Percentiles rank a stretch among this genome's conserved stretches.
Evolutionary conservation across 192 early-diverging fungal species (phyloP).

Genomic region (Thamnidium elegans): DNA sequence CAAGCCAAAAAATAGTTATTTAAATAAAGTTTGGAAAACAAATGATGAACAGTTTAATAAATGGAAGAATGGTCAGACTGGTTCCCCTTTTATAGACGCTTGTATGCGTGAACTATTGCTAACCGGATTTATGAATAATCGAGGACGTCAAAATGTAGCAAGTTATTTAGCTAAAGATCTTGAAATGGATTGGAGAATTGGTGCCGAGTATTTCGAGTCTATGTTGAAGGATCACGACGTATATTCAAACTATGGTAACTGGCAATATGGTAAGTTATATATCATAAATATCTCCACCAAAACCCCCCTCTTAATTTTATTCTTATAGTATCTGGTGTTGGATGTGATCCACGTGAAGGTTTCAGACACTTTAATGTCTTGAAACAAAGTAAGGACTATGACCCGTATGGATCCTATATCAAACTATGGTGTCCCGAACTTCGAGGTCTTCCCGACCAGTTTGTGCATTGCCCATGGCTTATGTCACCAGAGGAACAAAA

Average conservation of each 20-base stretch:
- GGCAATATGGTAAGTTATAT: constrained; percentile 35
- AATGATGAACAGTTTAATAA: constrained; percentile 8
- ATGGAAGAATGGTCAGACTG: constrained; percentile 36
- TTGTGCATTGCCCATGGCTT: constrained; percentile 10
- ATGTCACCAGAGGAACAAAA: constrained; percentile 14
- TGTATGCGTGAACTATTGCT: constrained; percentile 32
- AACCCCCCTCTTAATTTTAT: neutral
- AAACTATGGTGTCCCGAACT: constrained; percentile 38
- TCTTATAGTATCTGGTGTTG: constrained; percentile 36
- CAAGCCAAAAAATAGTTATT: neutral
- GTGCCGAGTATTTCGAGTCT: constrained; percentile 41
- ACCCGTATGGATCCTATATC: constrained; percentile 36
- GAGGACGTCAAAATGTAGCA: constrained; percentile 42
- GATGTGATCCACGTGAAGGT: constrained; percentile 35
- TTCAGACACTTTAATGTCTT: constrained; percentile 39
- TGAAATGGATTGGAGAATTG: constrained; percentile 31
- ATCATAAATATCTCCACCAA: neutral
- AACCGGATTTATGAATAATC: constrained; percentile 40
- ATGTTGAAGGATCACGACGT: constrained; percentile 41
- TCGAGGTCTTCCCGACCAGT: neutral
- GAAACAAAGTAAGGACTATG: constrained; percentile 44
- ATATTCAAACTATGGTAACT: constrained; percentile 45
- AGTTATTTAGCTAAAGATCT: constrained; percentile 41
- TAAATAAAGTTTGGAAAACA: constrained; percentile 9
- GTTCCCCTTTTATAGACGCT: constrained; percentile 45